These are phyloP conservation scores for Aspergillus sojae DNA, from an alignment of 2,329 filamentous ascomycete genomes.

Conservation along the genomic window DNA sequence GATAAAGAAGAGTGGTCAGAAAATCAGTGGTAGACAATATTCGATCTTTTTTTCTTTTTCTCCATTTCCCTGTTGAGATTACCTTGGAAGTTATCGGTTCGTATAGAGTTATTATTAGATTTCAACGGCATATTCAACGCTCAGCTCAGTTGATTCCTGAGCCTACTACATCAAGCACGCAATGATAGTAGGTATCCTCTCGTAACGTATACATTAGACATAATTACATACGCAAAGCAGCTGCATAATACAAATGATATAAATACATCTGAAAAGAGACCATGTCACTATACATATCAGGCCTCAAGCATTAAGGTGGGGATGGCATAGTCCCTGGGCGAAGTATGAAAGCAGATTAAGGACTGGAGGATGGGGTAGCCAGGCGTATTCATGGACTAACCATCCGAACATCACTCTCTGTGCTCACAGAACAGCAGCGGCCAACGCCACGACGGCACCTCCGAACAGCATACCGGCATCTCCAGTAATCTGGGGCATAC, in stretches of 20 bases:
- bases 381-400: background rate
- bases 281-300: background rate
- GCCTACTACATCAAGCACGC: too few species aligned
- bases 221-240: background rate
- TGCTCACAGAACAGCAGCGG: background rate
- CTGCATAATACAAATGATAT: background rate
- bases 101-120: background rate
- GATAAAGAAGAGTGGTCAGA: too few species aligned
- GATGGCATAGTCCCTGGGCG: background rate
- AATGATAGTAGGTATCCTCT: background rate
- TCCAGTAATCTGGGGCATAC: slow-evolving; percentile 3
- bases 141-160: too few species aligned
- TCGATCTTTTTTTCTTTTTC: background rate
- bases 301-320: background rate
- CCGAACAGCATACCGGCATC: slow-evolving; percentile 11
- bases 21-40: background rate
- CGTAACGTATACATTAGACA: background rate
- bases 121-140: too few species aligned
- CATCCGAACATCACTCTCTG: too few species aligned
- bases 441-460: slow-evolving; percentile 6
- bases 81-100: background rate
- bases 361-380: background rate
- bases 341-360: background rate
- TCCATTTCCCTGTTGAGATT: background rate
- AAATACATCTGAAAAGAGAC: background rate